phyloP scores from a whole-genome alignment of 306 rosid genomes.

The Corylus heterophylla region DNA sequence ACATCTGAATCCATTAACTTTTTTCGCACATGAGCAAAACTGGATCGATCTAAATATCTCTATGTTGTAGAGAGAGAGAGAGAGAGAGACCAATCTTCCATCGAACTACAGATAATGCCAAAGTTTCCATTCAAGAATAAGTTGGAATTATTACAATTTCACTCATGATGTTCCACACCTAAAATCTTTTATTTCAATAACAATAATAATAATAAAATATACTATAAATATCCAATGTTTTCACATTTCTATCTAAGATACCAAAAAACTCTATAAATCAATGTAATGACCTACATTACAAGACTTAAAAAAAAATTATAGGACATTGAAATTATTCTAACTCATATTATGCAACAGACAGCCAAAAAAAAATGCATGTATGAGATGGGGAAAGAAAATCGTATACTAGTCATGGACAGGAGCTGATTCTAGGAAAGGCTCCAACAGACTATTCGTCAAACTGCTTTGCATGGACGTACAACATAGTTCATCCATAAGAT shows the following conservation, averaged over 20 bases:
- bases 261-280: background rate
- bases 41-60: too few species aligned
- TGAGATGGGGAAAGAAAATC: background rate
- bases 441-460: slow-evolving; percentile 13
- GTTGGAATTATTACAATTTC: background rate
- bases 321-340: background rate
- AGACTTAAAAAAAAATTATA: background rate
- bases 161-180: background rate
- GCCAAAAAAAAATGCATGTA: background rate
- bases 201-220: background rate
- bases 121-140: background rate
- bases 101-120: background rate
- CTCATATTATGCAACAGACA: background rate
- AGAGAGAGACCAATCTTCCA: background rate
- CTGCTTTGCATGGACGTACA: slow-evolving; percentile 14
- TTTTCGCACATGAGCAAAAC: too few species aligned
- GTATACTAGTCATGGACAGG: background rate
- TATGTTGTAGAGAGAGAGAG: too few species aligned
- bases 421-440: background rate
- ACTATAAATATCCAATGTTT: background rate
- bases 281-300: background rate
- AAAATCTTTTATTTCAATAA: too few species aligned
- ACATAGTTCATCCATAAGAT: slow-evolving; percentile 43
- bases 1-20: too few species aligned
- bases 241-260: background rate